Conservation (phyloP, 2,329 filamentous ascomycete genomes). For the Verticillium alfalfae region DNA sequence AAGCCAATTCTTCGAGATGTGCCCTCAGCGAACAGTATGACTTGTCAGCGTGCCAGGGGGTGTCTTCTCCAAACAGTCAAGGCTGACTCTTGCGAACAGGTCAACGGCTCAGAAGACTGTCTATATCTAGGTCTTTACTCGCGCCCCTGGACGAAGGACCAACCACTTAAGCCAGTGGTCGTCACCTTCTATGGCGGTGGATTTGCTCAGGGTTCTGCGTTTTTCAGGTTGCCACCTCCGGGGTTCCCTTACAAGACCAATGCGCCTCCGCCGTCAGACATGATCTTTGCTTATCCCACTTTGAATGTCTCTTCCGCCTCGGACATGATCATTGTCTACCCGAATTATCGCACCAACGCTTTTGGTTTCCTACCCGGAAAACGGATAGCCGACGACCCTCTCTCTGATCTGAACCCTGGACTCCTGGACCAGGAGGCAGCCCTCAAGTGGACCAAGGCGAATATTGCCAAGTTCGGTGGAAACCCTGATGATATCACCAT, state of each 20-base stretch:
- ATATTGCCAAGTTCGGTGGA: constrained; percentile 20
- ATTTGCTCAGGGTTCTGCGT: constrained; percentile 52
- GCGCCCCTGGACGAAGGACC: constrained; percentile 42
- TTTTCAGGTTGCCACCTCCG: constrained; percentile 47
- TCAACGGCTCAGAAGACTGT: constrained; percentile 54
- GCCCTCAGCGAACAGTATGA: constrained; percentile 47
- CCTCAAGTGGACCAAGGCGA: constrained; percentile 17
- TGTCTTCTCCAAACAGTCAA: neutral
- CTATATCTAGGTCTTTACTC: constrained; percentile 56
- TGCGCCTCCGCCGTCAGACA: neutral
- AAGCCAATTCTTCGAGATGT: constrained; percentile 50
- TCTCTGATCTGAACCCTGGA: constrained; percentile 44
- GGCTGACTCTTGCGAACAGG: constrained; percentile 12
- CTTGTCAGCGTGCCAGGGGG: too few species aligned
- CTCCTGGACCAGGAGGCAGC: constrained; percentile 28
- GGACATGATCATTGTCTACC: constrained; percentile 37
- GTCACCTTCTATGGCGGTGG: constrained; percentile 57
- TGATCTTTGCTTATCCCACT: constrained; percentile 37
- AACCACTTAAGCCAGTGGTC: constrained; percentile 48
- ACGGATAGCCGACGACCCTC: constrained; percentile 34
- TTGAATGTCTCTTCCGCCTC: constrained; percentile 46
- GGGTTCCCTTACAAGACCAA: constrained; percentile 15
- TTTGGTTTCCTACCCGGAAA: constrained; percentile 49
- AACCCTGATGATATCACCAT: constrained; percentile 18
- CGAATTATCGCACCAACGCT: constrained; percentile 52